Conservation (phyloP, 495 filamentous ascomycete species). For the Hypoxylon cercidicola region DNA sequence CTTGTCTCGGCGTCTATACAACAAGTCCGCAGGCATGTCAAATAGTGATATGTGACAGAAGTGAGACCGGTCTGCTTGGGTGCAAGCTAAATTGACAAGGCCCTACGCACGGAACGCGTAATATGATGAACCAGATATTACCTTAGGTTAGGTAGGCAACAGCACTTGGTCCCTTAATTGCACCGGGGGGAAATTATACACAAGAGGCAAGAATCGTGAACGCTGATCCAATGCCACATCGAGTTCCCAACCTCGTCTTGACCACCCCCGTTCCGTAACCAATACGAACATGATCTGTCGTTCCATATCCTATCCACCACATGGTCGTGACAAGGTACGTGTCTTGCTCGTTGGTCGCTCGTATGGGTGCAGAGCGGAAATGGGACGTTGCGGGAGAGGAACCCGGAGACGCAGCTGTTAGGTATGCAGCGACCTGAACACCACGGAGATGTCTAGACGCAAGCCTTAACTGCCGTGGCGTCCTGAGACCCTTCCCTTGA, state of each 20-base stretch:
- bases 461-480: not conserved
- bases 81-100: slow-evolving; percentile 9
- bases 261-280: slow-evolving; percentile 10
- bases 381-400: slow-evolving; percentile 5
- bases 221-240: slow-evolving; percentile 18
- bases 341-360: slow-evolving; percentile 4
- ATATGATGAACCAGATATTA: slow-evolving; percentile 3
- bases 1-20: not conserved
- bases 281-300: slow-evolving; percentile 9
- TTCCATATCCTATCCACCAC: not conserved
- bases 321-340: slow-evolving; percentile 1
- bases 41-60: not conserved
- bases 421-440: slow-evolving; percentile 5
- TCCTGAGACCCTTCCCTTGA: not conserved
- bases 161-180: slow-evolving; percentile 13
- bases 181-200: slow-evolving; percentile 16
- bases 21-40: slow-evolving; percentile 1
- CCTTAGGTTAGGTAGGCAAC: slow-evolving; percentile 18
- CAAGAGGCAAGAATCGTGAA: slow-evolving; percentile 24
- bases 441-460: slow-evolving; percentile 8
- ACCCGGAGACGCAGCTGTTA: slow-evolving; percentile 24
- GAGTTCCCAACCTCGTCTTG: not conserved
- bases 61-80: not conserved
- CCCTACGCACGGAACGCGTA: slow-evolving; percentile 30
- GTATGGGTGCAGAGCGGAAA: slow-evolving; percentile 5